A percentile compares a stretch with the other conserved stretches of the same genome.
phyloP scores from a whole-genome alignment of 2,329 filamentous ascomycete species.

The Tolypocladium pustulatum region DNA sequence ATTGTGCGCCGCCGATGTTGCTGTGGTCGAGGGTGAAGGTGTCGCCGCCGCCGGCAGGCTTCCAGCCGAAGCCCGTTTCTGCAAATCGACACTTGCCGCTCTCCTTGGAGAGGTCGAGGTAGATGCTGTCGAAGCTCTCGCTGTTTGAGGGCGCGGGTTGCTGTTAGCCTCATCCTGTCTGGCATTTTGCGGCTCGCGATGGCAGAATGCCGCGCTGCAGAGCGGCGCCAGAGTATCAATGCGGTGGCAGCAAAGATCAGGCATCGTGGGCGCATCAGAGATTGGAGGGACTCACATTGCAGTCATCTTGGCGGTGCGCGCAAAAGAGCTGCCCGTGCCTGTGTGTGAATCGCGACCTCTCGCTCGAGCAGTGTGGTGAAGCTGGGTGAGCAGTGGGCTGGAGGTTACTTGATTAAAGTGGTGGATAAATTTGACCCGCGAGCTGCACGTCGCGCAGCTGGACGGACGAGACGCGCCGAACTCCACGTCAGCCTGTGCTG shows the following conservation, averaged over 20 bases:
- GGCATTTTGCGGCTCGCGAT: background rate
- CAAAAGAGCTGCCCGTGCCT: background rate
- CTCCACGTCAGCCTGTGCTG: too few species aligned
- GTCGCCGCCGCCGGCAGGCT: conserved; percentile 74
- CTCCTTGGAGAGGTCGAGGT: conserved; percentile 89
- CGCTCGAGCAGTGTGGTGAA: background rate
- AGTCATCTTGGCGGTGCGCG: conserved; percentile 19
- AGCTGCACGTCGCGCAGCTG: background rate
- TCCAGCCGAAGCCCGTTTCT: conserved; percentile 92
- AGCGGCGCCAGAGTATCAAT: background rate
- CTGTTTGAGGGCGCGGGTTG: conserved; percentile 20
- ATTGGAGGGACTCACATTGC: conserved; percentile 21
- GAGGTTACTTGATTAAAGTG: background rate
- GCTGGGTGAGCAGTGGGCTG: background rate
- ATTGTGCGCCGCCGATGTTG: conserved; percentile 81
- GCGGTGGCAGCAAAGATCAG: background rate
- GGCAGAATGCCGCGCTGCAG: background rate
- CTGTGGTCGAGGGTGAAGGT: conserved; percentile 86
- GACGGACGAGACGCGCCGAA: background rate
- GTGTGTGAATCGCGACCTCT: background rate
- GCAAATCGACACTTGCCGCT: conserved; percentile 89
- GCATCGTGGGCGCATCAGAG: background rate
- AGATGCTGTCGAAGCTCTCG: conserved; percentile 96
- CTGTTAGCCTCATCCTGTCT: background rate
- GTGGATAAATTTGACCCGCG: background rate